Base-by-base conservation (phyloP, 2,329 filamentous ascomycete genomes). In the Pezizomycotina sp. region DNA sequence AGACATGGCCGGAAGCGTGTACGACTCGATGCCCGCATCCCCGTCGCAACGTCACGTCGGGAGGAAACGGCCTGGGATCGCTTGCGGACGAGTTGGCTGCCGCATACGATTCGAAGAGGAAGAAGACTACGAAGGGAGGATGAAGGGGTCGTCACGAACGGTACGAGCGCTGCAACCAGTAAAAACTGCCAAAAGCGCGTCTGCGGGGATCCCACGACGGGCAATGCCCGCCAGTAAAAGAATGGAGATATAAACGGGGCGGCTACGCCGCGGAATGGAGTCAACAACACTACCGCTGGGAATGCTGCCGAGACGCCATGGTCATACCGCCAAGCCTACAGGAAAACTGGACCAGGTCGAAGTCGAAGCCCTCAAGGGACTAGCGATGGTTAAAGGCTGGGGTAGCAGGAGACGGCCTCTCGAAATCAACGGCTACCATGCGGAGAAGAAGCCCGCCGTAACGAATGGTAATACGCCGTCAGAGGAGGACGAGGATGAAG, bases 21-120 rank as follows among this genome's bases (percentile, higher is more conserved):
- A n/a, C n/a, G n/a, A n/a, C n/a, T n/a, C n/a, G n/a, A n/a, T n/a
- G n/a, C n/a, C n/a, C n/a, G n/a, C n/a, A n/a, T n/a, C n/a, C n/a
- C n/a, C n/a, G n/a, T n/a, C n/a, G 56, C 28, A 58, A 56, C 15
- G 54, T 55, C 2, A 60, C 59, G 31, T 32, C 45, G 5, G 55
- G 53, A 32, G 60, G 58, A 29, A 70, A 70, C 43, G 74, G 75
- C 6, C 61, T 82, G 45, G 80, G 79, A 20, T 84, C 82, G 49
- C 57, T 89, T 31, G 80, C 80, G 2, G 80, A 86, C 56, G 80
- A 89, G 56, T 61, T 89, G 30, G 80, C 76, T 1, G 77, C 78
- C 51, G 73, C 74, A 3, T 71, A n/a, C n/a, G 77, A 55, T 71
- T 69, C 27, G 72, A 71, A 21, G 41, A 40, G n/a, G 44, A 44